Base-by-base conservation (phyloP, 768 basidiomycete genomes). In the Dacryopinax primogenitus region DNA sequence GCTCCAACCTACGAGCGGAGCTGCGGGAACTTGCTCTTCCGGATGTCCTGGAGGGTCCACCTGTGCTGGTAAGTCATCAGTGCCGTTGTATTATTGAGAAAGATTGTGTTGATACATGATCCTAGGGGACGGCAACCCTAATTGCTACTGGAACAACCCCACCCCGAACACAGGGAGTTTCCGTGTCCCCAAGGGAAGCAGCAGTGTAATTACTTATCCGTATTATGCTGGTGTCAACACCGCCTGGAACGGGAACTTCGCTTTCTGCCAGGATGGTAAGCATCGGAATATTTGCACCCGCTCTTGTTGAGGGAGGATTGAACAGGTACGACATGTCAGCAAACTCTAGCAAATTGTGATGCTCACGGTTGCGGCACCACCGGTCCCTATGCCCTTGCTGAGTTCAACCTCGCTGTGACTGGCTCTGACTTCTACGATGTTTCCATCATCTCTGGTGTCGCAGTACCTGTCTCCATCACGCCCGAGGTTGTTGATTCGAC, bases 241-340 rank as follows among this genome's bases (percentile, higher is more conserved):
- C 12, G 65, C 65, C 15, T 66, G 65, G 65, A 62, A 61, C 33
- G 65, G 65, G 21, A 66, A 66, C 65, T 66, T 62, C 62, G 61
- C 58, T 11, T 61, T 62, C 34, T 66, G 65, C 61, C 58, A 62
- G 41, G 15, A 36, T 47, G 45, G 45, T 47, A 21, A 47, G 45
- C n/a, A 21, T 7, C 23, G 6, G 13, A 12, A 23, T 21, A 23
- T 12, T 47, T 7, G n/a, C 7, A 47, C 23, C 23, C 13, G 13
- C 13, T 47, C 9, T 12, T 9, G 45, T 47, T 23, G 13, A 21
- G 23, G 13, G n/a, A 11, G 23, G 12, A 13, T 47, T 15, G 12
- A 15, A 47, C n/a, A 33, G 65, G 61, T 37, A 66, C 65, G 2
- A 62, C 62, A 13, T 62, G 35, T 16, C 62, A 61, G 62, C 65